Percentiles rank a stretch among this genome's conserved stretches.
Evolutionary conservation across 208 protist species (phyloP).

Genomic region (Leishmania mexicana): DNA sequence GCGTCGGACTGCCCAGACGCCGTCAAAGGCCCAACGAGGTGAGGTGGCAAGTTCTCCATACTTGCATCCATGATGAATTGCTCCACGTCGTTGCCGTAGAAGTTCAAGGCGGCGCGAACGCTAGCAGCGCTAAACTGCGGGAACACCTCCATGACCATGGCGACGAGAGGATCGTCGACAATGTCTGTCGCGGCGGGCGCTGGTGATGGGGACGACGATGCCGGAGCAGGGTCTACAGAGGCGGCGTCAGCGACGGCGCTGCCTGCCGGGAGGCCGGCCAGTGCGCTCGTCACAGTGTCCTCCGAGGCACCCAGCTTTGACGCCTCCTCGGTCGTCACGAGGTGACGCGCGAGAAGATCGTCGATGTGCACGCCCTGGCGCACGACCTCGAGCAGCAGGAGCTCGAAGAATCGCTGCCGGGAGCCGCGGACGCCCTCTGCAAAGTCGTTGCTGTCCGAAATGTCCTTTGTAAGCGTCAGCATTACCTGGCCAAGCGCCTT

Average conservation of each 20-base stretch:
- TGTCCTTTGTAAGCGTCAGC: slow-evolving; percentile 41
- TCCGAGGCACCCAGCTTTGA: slow-evolving; percentile 76
- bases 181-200: background rate
- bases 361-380: slow-evolving; percentile 80
- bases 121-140: slow-evolving; percentile 66
- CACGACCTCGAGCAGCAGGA: slow-evolving; percentile 78
- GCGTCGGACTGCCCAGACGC: slow-evolving; percentile 18
- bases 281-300: slow-evolving; percentile 44
- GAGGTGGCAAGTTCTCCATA: slow-evolving; percentile 84
- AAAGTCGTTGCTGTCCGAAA: slow-evolving; percentile 84
- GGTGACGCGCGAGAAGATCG: slow-evolving; percentile 51
- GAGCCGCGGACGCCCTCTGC: slow-evolving; percentile 38
- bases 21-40: slow-evolving; percentile 62
- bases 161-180: slow-evolving; percentile 54
- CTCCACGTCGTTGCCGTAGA: slow-evolving; percentile 89
- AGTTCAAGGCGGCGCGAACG: slow-evolving; percentile 63
- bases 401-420: slow-evolving; percentile 75
- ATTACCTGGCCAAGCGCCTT: slow-evolving; percentile 58
- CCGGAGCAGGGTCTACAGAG: background rate
- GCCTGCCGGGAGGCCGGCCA: slow-evolving; percentile 34
- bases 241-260: background rate
- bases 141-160: slow-evolving; percentile 85
- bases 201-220: background rate
- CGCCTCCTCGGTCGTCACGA: slow-evolving; percentile 63
- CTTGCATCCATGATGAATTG: slow-evolving; percentile 89